Percentiles rank a stretch among this genome's conserved stretches.
Conservation (phyloP, 176 grass and related monocot species). For the Aegilops sharonensis region DNA sequence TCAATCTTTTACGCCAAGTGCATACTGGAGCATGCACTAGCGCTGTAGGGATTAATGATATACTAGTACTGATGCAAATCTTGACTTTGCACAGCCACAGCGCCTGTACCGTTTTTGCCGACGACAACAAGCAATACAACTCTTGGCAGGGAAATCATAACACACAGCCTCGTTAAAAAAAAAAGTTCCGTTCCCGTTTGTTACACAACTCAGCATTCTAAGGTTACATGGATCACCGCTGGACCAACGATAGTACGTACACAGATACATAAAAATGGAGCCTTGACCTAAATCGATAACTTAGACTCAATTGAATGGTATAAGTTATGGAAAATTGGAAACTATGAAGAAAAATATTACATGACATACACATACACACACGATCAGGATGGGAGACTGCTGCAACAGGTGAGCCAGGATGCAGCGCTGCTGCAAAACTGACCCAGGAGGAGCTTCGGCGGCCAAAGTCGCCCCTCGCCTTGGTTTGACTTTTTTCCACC, state of each 20-base stretch:
- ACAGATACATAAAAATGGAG: constrained; percentile 24
- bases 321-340: neutral
- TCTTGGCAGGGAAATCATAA: neutral
- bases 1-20: neutral
- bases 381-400: neutral
- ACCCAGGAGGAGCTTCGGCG: neutral
- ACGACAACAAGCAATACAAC: neutral
- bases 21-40: neutral
- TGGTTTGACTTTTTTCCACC: constrained; percentile 30
- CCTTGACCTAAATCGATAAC: constrained; percentile 17
- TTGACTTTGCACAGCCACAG: neutral
- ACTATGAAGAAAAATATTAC: constrained; percentile 1
- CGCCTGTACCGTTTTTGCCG: neutral
- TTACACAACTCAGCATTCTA: constrained; percentile 17
- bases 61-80: neutral
- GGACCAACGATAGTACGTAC: constrained; percentile 1
- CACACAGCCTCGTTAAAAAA: neutral
- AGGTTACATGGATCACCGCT: neutral
- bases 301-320: constrained; percentile 12
- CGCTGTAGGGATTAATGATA: neutral
- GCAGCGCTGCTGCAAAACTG: constrained; percentile 20
- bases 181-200: neutral
- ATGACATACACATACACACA: constrained; percentile 30
- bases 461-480: neutral
- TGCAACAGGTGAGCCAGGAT: neutral